phyloP scores from a whole-genome alignment of 257 asterid species.

The Solanum sejunctum region DNA sequence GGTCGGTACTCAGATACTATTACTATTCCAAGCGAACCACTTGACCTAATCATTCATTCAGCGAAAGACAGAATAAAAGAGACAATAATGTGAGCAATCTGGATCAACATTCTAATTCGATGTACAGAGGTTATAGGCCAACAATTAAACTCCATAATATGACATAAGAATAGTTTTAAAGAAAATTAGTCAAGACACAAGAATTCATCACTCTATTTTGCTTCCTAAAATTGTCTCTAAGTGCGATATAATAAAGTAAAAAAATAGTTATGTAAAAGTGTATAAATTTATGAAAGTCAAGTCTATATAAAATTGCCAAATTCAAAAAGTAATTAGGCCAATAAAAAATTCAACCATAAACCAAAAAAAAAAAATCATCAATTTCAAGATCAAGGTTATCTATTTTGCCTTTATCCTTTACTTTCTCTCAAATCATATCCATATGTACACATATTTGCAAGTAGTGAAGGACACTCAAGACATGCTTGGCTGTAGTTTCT shows the following conservation, averaged over 20 bases:
- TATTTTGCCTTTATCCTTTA: background rate
- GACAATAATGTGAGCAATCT: no score
- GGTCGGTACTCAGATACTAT: no score
- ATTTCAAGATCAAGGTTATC: background rate
- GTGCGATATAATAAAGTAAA: background rate
- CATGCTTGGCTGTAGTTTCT: conserved; percentile 8
- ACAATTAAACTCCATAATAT: no score
- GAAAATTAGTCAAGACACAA: no score
- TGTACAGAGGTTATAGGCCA: no score
- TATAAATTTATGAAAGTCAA: background rate
- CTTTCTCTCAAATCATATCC: background rate
- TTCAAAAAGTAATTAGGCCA: background rate
- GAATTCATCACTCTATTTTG: background rate
- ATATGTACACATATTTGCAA: background rate
- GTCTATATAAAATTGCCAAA: background rate
- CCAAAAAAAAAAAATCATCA: background rate
- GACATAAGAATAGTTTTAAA: no score
- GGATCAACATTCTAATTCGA: no score
- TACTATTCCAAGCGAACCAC: no score
- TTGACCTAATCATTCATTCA: no score
- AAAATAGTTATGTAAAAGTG: background rate
- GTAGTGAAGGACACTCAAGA: background rate
- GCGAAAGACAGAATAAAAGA: no score
- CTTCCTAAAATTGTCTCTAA: background rate
- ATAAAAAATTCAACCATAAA: background rate